Evolutionary conservation across 257 asterid genomes (phyloP), one percentile per base, ranked within the genome.

Genomic region (Nicotiana obtusifolia): DNA sequence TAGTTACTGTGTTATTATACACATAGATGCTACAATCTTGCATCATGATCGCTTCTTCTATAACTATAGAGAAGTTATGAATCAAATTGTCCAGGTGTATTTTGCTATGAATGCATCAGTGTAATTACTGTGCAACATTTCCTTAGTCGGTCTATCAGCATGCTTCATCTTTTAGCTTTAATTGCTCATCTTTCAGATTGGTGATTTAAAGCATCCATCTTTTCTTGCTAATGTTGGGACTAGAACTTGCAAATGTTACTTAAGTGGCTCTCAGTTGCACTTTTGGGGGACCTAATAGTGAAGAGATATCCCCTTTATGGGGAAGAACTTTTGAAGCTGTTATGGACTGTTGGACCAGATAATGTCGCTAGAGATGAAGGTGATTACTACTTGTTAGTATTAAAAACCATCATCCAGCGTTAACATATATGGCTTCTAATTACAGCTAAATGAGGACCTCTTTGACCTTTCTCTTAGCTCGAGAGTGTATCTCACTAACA

Each of bases 261-360:
- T 81, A 0, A 71, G 88, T 22, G 57, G 82, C 82, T 61, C 86
- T 86, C 87, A 82, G 47, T 44, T 83, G 16, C 81, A 68, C 6
- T 86, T 90, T 1, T 90, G 92, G 92, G 78, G 91, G 85, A 78
- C 85, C 86, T 2, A 86, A 86, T 76, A n/a, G 78, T 10, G 94
- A 92, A 84, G 91, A 89, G 35, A 20, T 86, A 41, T 62, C 65
- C 15, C 66, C 89, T 37, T 28, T 84, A 24, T 14, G 1, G 17
- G 91, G n/a, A n/a, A n/a, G n/a, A n/a, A n/a, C n/a, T n/a, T 71
- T 68, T 37, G 80, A 86, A 69, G 83, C 90, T 57, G 28, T n/a
- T n/a, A 14, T 53, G 92, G 92, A 82, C 89, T 88, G 31, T 83
- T 90, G 16, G 92, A 90, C 69, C 94, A 92, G 84, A 80, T 88